Base-by-base conservation (phyloP, 1,284 basidiomycete genomes). In the Microbotryomycetes sp. region DNA sequence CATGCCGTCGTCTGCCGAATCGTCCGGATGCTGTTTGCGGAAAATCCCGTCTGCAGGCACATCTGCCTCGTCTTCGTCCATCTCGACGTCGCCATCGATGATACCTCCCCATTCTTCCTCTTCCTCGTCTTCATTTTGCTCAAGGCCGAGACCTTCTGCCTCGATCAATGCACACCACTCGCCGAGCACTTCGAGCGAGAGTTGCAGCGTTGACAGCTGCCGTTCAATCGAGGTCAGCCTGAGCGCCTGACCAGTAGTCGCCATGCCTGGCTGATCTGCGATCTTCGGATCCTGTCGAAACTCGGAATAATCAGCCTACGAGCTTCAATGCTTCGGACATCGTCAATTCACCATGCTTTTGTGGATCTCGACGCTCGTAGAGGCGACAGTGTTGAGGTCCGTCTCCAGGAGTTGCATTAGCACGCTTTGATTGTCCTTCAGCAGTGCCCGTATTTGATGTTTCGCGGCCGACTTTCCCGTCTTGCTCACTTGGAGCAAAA, bases 181-280 rank as follows among this genome's bases (percentile, higher is more conserved):
- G 23, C 59, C 58, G 66, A 94, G 75, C 55, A 94, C 83, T 76
- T 96, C 91, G 31, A 96, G 79, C 21, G 87, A 83, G 35, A 91
- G 80, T 65, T 87, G 85, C 7, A 89, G 80, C 3, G 87, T 87
- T 64, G 85, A 81, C 55, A 94, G 75, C 62, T 78, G 82, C 15
- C 80, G 77, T 75, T 96, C 91, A 45, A 91, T 77, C n/a, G 78
- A 77, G 61, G 88, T 86, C 5, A 94, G 80, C 71, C 85, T 83
- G 16, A 82, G 63, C 71, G 91, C 48, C 15, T 57, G 58, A 4
- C 63, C 51, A 16, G 45, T 30, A 0, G 63, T 45, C 4, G 54
- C 47, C 2, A 56, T 26, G 9, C 31, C 21, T 1, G 54, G 0
- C 52, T 23, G 7, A 53, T 52, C 27, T 54, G 66, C 4, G 18